Evolutionary conservation across 2,329 filamentous ascomycete species (phyloP), one percentile per base, ranked within the genome.

Genomic region (Chrysoporthe deuterocubensis): DNA sequence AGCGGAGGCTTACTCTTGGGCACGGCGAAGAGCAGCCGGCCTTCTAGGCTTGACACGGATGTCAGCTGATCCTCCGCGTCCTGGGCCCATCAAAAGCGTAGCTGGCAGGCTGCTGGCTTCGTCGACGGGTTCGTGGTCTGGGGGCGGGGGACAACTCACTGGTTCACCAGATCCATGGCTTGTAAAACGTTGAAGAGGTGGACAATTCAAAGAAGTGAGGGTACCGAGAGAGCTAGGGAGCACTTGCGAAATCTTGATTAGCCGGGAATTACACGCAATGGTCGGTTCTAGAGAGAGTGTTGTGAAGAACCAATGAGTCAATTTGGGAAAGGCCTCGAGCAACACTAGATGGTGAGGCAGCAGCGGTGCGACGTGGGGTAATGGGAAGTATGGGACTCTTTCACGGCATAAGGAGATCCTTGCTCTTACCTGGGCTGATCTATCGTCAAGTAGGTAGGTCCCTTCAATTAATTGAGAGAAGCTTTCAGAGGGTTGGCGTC

Each of bases 11-110:
- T 83, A 94, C 93, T 99, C 84, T 99, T 99, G 70, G 96, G 96
- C n/a, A 99, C 93, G 70, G 96, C 96, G 78, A 99, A 97, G 71
- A 98, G 88, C 67, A 98, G 87, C 72, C 96, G 92, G 77, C 95
- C 94, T 85, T 96, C 93, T 78, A 97, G 87, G 83, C 94, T 97
- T 76, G 74, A 70, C 37, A 71, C 63, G 75, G 71, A 74, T 70
- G 73, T 82, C 73, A 81, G 79, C 74, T 73, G 77, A 75, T 54
- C 69, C 54, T 67, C 54, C 44, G 62, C 61, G 65, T 34, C 54
- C n/a, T 65, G 26, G n/a, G 6, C 26, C 26, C 50, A 43, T 43
- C 44, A 37, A 16, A 42, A 26, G 26, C 26, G 26, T 26, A 26
- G 26, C 26, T 26, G 26, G 26, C 2, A 2, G 26, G 26, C 26